Conservation (phyloP, 129 eudicot species). For the Oenanthe sinensis region DNA sequence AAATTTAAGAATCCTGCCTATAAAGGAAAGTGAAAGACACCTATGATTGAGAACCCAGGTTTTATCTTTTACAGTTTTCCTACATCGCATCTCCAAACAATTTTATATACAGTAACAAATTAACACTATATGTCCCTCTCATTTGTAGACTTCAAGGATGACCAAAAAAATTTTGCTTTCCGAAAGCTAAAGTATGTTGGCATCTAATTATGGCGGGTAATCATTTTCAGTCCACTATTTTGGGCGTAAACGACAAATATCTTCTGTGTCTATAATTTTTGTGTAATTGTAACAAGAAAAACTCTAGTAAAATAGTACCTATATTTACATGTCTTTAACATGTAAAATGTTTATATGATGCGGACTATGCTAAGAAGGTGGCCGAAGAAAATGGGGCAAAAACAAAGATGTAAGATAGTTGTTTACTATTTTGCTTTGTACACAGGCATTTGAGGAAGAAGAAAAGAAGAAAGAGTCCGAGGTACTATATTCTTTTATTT, state of each 20-base stretch:
- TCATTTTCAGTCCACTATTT: not conserved
- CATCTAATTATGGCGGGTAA: conserved; percentile 96
- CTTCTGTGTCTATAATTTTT: not conserved
- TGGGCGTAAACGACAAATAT: not conserved
- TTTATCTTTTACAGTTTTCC: not conserved
- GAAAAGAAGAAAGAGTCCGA: conserved; percentile 79
- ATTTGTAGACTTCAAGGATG: conserved; percentile 81
- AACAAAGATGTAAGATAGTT: conserved; percentile 65
- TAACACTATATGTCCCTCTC: not conserved
- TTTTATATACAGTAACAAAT: not conserved
- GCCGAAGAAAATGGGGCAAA: conserved; percentile 87
- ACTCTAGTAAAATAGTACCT: not conserved
- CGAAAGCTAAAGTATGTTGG: conserved; percentile 89
- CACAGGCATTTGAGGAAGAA: conserved; percentile 84
- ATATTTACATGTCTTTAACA: conserved; percentile 14
- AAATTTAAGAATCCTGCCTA: conserved; percentile 96
- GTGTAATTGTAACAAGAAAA: not conserved
- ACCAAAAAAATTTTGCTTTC: conserved; percentile 81
- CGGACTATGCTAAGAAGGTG: conserved; percentile 69
- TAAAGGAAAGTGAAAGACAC: conserved; percentile 98
- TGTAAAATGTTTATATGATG: conserved; percentile 89
- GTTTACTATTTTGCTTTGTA: conserved; percentile 3
- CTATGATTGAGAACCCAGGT: conserved; percentile 99
- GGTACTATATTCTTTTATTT: conserved; percentile 28
- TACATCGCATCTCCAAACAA: not conserved